These are phyloP conservation scores for Aspergillus incahuasiensis DNA, from an alignment of 495 filamentous ascomycete genomes.

Conservation along the genomic window DNA sequence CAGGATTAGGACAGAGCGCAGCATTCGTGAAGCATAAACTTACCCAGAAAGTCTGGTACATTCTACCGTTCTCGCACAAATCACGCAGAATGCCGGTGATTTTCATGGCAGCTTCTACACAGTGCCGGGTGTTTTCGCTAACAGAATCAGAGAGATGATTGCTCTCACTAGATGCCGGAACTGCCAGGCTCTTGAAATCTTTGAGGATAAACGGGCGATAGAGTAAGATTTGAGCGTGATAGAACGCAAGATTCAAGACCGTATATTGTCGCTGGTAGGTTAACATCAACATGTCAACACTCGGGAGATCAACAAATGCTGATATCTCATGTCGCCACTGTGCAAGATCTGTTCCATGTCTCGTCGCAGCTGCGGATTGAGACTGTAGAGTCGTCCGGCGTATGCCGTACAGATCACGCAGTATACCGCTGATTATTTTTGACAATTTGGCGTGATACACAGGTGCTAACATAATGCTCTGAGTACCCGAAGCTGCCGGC, in stretches of 20 bases:
- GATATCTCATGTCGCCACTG: conserved; percentile 21
- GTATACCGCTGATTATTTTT: conserved; percentile 20
- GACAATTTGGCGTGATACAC: conserved; percentile 35
- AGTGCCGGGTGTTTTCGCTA: conserved; percentile 7
- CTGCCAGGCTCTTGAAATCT: conserved; percentile 12
- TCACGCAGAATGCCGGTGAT: conserved; percentile 17
- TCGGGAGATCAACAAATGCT: conserved; percentile 19
- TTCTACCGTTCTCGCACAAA: conserved; percentile 15
- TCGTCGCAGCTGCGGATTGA: conserved; percentile 10
- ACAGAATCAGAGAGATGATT: conserved; percentile 2
- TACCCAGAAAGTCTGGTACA: conserved; percentile 25
- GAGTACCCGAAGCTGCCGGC: conserved; percentile 16
- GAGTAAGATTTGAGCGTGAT: conserved; percentile 22
- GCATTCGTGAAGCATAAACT: neutral
- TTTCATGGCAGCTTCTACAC: conserved; percentile 19
- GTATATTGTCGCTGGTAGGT: conserved; percentile 27
- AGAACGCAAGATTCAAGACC: conserved; percentile 25
- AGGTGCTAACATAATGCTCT: conserved; percentile 40
- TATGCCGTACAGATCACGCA: conserved; percentile 24
- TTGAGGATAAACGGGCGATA: conserved; percentile 25
- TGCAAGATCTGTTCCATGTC: conserved; percentile 11
- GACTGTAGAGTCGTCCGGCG: conserved; percentile 5
- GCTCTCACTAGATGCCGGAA: neutral
- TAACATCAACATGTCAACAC: conserved; percentile 21
- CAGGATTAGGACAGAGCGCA: neutral